These are phyloP conservation scores for Fraxinus ornus DNA, from an alignment of 305 asterid genomes.

Conservation along the genomic window DNA sequence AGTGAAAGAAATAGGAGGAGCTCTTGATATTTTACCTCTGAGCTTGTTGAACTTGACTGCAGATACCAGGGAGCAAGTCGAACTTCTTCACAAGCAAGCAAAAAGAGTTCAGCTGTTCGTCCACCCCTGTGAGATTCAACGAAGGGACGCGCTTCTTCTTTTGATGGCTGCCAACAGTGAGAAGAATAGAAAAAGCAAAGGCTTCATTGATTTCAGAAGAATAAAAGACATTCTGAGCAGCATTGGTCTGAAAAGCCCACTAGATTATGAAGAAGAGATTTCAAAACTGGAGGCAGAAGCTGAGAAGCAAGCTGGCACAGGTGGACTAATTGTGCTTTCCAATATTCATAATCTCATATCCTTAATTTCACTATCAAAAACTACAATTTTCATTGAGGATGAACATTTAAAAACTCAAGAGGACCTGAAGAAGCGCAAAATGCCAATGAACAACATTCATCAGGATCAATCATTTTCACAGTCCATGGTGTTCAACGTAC, in stretches of 20 bases:
- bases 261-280: constrained; percentile 59
- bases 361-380: constrained; percentile 50
- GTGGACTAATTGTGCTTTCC: constrained; percentile 63
- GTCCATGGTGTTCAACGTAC: constrained; percentile 41
- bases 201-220: constrained; percentile 36
- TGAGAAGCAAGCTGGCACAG: constrained; percentile 78
- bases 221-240: constrained; percentile 38
- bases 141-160: constrained; percentile 52
- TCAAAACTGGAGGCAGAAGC: constrained; percentile 63
- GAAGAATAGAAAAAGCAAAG: constrained; percentile 41
- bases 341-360: constrained; percentile 65
- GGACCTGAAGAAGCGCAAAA: constrained; percentile 44
- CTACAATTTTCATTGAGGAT: constrained; percentile 33
- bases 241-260: constrained; percentile 47
- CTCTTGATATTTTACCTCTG: constrained; percentile 75
- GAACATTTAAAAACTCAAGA: constrained; percentile 29
- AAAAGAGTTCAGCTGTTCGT: constrained; percentile 46
- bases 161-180: constrained; percentile 36
- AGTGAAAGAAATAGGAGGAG: constrained; percentile 66
- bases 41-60: constrained; percentile 59
- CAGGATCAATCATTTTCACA: constrained; percentile 44
- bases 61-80: constrained; percentile 76
- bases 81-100: constrained; percentile 70
- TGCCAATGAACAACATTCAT: constrained; percentile 20
- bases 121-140: constrained; percentile 43